Evolutionary conservation across 2,329 filamentous ascomycete genomes (phyloP).

Genomic region (Cercospora janseana): DNA sequence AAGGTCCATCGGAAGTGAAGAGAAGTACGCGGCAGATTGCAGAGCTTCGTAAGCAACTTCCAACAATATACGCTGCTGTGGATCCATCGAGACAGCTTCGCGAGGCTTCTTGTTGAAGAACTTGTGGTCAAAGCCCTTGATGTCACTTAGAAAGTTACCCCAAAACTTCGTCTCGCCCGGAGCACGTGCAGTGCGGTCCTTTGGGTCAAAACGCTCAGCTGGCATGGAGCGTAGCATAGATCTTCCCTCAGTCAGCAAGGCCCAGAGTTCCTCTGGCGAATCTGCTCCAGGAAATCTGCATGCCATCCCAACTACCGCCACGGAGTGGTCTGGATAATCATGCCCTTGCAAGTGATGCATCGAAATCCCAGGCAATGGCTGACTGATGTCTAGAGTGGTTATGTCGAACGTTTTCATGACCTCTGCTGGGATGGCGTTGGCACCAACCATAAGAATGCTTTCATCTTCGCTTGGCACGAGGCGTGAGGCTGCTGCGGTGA

Average conservation of each 20-base stretch:
- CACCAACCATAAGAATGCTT: neutral
- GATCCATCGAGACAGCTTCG: constrained; percentile 34
- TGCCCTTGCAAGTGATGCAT: neutral
- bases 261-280: constrained; percentile 11
- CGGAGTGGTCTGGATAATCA: neutral
- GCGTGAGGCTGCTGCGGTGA: neutral
- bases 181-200: neutral
- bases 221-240: constrained; percentile 6
- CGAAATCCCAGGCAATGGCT: neutral
- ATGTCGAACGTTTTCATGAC: neutral
- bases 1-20: constrained; percentile 32
- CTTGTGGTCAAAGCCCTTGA: constrained; percentile 34
- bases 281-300: constrained; percentile 12
- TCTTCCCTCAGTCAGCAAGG: constrained; percentile 4
- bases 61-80: constrained; percentile 35
- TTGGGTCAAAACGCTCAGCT: neutral
- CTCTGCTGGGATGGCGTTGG: neutral
- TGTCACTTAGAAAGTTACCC: constrained; percentile 21
- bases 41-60: constrained; percentile 37
- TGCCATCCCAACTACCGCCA: constrained; percentile 19
- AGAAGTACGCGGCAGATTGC: constrained; percentile 36
- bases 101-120: constrained; percentile 37
- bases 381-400: neutral
- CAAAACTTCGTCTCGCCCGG: constrained; percentile 1
- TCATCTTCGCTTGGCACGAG: neutral